Evolutionary conservation across 2,329 filamentous ascomycete species (phyloP).

Genomic region (Claviceps spartinae): DNA sequence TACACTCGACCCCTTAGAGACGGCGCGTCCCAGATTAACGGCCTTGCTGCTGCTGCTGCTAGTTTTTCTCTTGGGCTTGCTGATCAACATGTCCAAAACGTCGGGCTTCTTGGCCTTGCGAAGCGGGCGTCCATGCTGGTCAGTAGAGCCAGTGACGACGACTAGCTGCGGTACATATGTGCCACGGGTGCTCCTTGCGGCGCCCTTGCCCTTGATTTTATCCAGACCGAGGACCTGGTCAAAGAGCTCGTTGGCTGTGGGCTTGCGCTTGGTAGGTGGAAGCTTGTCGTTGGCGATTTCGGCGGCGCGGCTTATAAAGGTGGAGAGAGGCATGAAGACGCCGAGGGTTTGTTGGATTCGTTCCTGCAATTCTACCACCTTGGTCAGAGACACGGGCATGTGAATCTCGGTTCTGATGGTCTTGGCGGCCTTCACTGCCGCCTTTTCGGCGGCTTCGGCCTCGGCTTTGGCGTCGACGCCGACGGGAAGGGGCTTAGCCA

Average conservation of each 20-base stretch:
- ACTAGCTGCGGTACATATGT: slow-evolving; percentile 59
- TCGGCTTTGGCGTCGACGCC: too few relatives aligned
- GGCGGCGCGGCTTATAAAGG: slow-evolving; percentile 73
- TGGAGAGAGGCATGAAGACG: slow-evolving; percentile 68
- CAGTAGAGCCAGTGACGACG: slow-evolving; percentile 30
- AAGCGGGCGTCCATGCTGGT: slow-evolving; percentile 14
- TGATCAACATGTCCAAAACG: slow-evolving; percentile 65
- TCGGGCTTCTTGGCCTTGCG: slow-evolving; percentile 34
- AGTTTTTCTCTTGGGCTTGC: slow-evolving; percentile 4
- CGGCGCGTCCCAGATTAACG: slow-evolving; percentile 10
- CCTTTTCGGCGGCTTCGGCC: too few relatives aligned
- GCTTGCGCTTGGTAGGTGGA: slow-evolving; percentile 48
- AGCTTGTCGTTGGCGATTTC: slow-evolving; percentile 81
- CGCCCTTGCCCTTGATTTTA: slow-evolving; percentile 17
- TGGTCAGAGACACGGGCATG: slow-evolving; percentile 63
- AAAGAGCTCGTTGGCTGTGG: slow-evolving; percentile 72
- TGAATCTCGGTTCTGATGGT: slow-evolving; percentile 42
- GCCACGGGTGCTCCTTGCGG: slow-evolving; percentile 42
- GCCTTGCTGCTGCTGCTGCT: slow-evolving; percentile 10
- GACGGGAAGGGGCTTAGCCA: slow-evolving; percentile 26
- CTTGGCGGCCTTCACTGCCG: slow-evolving; percentile 11
- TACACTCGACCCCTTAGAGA: slow-evolving; percentile 29
- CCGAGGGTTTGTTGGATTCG: slow-evolving; percentile 66
- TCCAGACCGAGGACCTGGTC: slow-evolving; percentile 70
- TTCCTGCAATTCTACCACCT: slow-evolving; percentile 68